phyloP scores from a whole-genome alignment of 2,329 filamentous ascomycete species.

The Fusarium sp. region DNA sequence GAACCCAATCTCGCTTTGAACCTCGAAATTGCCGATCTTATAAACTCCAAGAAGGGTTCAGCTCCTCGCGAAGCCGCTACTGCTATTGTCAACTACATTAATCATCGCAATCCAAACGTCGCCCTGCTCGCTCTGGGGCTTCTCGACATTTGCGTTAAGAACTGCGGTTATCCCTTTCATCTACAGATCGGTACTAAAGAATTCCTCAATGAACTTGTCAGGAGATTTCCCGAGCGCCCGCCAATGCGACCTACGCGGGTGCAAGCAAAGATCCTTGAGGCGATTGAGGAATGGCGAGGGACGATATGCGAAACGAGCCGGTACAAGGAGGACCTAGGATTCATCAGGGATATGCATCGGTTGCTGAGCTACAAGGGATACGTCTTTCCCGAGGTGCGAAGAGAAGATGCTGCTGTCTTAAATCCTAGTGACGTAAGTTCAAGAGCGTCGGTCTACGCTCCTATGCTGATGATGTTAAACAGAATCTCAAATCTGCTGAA shows the following conservation, averaged over 20 bases:
- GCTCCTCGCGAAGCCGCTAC: constrained; percentile 95
- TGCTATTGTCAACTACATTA: constrained; percentile 92
- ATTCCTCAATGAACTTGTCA: constrained; percentile 97
- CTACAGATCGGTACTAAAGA: constrained; percentile 99
- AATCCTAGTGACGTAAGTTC: constrained; percentile 92
- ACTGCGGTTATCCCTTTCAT: constrained; percentile 99
- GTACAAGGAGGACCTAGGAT: constrained; percentile 96
- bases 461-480: constrained; percentile 49
- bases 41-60: constrained; percentile 97
- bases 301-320: constrained; percentile 98
- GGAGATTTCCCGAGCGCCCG: constrained; percentile 93
- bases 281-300: constrained; percentile 97
- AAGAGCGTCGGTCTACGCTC: constrained; percentile 50
- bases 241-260: constrained; percentile 87
- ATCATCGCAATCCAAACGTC: constrained; percentile 96
- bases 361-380: constrained; percentile 97
- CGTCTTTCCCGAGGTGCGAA: constrained; percentile 89
- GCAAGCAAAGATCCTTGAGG: constrained; percentile 91
- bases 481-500: constrained; percentile 96
- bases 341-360: constrained; percentile 97
- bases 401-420: constrained; percentile 94
- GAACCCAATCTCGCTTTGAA: constrained; percentile 97
- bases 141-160: constrained; percentile 99
- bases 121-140: constrained; percentile 89
- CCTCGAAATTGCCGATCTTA: constrained; percentile 94